Base-by-base conservation (phyloP, 495 filamentous ascomycete genomes). In the Penicillium ucsense region DNA sequence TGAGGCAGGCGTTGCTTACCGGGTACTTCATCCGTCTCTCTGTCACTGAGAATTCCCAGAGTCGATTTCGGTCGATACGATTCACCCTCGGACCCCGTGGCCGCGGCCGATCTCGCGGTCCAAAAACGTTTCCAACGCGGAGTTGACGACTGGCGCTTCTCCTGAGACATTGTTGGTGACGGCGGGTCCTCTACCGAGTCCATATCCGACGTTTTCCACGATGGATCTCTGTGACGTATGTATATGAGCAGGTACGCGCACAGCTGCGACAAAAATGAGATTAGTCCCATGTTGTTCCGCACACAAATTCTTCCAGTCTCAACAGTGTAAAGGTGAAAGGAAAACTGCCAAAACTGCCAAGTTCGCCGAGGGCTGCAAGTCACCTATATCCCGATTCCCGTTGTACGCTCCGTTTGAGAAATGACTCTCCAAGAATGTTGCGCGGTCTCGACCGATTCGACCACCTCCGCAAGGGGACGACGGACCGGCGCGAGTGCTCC, bases 21-120 rank as follows among this genome's bases (percentile, higher is more conserved):
- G 55, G 91, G 92, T 20, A 97, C 92, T 69, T 95, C 87, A 35
- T 94, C 86, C 0, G 91, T 96, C 42, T 83, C 65, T 47, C 61
- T 76, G 54, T 94, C 88, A 60, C 89, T 90, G 34, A 95, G 62
- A 12, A 97, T 84, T 35, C 90, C 91, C 68, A 96, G 72, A 6
- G 75, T 87, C 76, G 85, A 88, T 68, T 72, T 80, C 8, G 67
- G 40, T n/a, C 70, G 65, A 52, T 73, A 72, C 7, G 45, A 50
- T 8, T 54, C 35, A 10, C 55, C 46, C 10, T 49, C 43, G 7
- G 37, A 41, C 1, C 50, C 47, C 0, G 44, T 6, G 9, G 46
- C 45, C 30, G 41, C 31, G 6, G 35, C 35, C 5, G 59, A 32
- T 8, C 48, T 45, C 35, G 8, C 6, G 31, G 38, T 53, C 47